Evolutionary conservation across 768 basidiomycete species (phyloP).

Genomic region (Wakefieldia striispora): DNA sequence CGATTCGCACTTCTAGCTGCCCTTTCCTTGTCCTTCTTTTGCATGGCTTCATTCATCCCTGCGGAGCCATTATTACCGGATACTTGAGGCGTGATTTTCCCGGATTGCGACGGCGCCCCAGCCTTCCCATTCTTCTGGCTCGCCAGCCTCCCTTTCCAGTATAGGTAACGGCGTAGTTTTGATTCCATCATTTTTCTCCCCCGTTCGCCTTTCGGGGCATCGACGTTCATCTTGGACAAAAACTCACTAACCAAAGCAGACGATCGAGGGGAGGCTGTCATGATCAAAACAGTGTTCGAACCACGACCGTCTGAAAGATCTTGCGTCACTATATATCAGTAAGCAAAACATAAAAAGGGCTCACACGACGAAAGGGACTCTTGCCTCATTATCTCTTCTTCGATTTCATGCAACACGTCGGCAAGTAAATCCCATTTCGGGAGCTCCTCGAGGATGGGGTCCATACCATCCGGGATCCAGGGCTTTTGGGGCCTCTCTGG

Average conservation of each 20-base stretch:
- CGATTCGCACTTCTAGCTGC: conserved; percentile 61
- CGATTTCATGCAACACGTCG: conserved; percentile 87
- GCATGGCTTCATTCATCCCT: conserved; percentile 68
- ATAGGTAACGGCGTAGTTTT: conserved; percentile 70
- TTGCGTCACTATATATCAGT: not conserved
- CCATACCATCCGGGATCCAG: conserved; percentile 77
- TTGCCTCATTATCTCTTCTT: conserved; percentile 74
- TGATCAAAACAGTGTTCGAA: conserved; percentile 78
- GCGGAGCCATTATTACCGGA: conserved; percentile 9
- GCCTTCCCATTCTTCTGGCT: conserved; percentile 23
- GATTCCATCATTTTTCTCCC: conserved; percentile 79
- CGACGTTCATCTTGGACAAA: conserved; percentile 58
- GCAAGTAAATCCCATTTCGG: conserved; percentile 91
- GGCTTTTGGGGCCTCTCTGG: conserved; percentile 14
- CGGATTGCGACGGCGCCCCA: not conserved
- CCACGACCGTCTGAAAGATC: conserved; percentile 41
- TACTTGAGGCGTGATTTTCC: conserved; percentile 13
- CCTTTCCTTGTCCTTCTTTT: conserved; percentile 69
- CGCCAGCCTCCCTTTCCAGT: conserved; percentile 66
- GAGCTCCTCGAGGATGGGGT: conserved; percentile 87
- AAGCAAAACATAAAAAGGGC: not conserved
- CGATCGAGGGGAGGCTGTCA: conserved; percentile 80
- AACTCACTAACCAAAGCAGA: conserved; percentile 77
- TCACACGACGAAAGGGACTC: conserved; percentile 38
- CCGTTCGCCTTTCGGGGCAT: conserved; percentile 55